Evolutionary conservation across 768 basidiomycete genomes (phyloP).

Genomic region (Mrakia blollopis): DNA sequence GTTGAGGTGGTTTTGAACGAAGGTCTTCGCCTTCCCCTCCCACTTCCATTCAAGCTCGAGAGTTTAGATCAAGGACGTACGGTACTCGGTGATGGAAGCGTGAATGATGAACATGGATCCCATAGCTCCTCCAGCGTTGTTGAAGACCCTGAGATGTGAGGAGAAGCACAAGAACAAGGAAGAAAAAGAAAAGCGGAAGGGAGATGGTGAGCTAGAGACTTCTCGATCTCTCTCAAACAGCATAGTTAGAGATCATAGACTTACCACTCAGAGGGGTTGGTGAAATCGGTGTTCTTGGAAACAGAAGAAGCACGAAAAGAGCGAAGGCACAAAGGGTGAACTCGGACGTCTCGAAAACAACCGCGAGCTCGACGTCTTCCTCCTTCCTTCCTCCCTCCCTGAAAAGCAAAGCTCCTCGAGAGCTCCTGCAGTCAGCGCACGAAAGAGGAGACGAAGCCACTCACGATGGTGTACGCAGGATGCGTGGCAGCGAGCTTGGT

Average conservation of each 20-base stretch:
- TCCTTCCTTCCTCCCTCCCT: neutral
- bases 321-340: neutral
- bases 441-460: neutral
- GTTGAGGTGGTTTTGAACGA: neutral
- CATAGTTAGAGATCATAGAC: neutral
- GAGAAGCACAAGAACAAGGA: neutral
- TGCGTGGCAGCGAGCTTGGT: constrained; percentile 70
- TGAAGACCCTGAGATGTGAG: constrained; percentile 60
- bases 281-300: constrained; percentile 38
- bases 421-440: too few relatives aligned
- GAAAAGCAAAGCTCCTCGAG: too few relatives aligned
- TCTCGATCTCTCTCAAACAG: neutral
- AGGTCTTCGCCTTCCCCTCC: too few relatives aligned
- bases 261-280: constrained; percentile 58
- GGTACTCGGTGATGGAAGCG: constrained; percentile 90
- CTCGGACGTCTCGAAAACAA: neutral
- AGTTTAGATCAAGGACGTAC: constrained; percentile 44
- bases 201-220: neutral
- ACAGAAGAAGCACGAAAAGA: neutral
- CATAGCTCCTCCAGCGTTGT: constrained; percentile 97
- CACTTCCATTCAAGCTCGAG: too few relatives aligned
- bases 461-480: constrained; percentile 49
- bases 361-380: neutral
- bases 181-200: too few relatives aligned
- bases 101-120: constrained; percentile 94